Conservation (phyloP, 495 filamentous ascomycete genomes). For the Xanthoparmelia taractica region DNA sequence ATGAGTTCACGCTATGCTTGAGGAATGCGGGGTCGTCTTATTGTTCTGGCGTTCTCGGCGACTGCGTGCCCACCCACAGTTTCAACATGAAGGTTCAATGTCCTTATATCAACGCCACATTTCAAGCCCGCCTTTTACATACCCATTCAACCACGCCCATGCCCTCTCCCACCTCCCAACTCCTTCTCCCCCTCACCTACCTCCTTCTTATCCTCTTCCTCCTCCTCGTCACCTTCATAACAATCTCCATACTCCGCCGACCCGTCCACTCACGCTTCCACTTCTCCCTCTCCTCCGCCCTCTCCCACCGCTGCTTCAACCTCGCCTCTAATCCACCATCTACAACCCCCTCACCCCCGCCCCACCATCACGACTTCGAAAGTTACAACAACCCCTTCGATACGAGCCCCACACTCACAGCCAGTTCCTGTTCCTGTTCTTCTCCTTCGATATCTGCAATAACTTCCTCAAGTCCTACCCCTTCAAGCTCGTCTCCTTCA, state of each 20-base stretch:
- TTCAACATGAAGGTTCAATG: too few relatives aligned
- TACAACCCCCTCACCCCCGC: too few relatives aligned
- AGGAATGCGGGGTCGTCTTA: neutral
- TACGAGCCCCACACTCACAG: neutral
- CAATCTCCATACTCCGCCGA: neutral
- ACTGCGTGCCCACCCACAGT: too few relatives aligned
- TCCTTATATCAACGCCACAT: neutral
- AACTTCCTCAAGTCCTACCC: too few relatives aligned
- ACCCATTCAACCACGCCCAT: neutral
- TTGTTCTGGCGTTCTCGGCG: neutral
- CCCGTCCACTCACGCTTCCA: neutral
- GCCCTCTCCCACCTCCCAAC: neutral
- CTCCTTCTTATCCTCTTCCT: conserved; percentile 1
- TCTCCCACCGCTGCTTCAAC: neutral
- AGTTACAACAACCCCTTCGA: neutral
- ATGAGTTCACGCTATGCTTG: neutral
- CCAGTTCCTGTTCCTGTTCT: too few relatives aligned
- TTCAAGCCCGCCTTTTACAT: neutral
- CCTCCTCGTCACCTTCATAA: too few relatives aligned
- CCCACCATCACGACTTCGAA: too few relatives aligned
- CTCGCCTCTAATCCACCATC: too few relatives aligned
- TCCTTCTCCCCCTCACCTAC: neutral
- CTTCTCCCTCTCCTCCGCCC: neutral
- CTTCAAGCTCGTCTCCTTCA: too few relatives aligned
- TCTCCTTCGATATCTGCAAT: too few relatives aligned